These are phyloP conservation scores for Entamoeba nuttalli DNA, from an alignment of 208 protist species.

Conservation along the genomic window DNA sequence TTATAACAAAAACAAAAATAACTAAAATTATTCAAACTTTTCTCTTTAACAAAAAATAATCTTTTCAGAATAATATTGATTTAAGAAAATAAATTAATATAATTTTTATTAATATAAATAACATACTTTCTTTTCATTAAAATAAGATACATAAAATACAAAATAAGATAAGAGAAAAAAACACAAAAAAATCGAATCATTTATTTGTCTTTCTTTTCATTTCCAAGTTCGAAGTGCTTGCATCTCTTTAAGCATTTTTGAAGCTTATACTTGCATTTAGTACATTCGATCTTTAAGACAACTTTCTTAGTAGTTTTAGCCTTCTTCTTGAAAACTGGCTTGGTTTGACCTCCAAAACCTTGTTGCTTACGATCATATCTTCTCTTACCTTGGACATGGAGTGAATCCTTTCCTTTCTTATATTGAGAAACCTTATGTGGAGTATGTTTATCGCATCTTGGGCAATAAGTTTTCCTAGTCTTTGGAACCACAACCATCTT, in stretches of 20 bases:
- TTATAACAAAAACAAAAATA: no score
- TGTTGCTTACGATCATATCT: constrained; percentile 98
- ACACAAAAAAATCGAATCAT: background rate
- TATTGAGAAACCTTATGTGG: constrained; percentile 78
- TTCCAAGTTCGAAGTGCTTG: background rate
- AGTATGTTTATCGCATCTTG: constrained; percentile 67
- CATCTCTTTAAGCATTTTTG: background rate
- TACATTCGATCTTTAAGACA: constrained; percentile 6
- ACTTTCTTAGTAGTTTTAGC: constrained; percentile 33
- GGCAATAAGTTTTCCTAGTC: constrained; percentile 57
- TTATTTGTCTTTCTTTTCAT: background rate
- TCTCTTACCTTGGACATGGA: constrained; percentile 91
- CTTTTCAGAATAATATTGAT: no score
- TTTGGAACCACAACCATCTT: constrained; percentile 52
- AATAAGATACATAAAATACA: no score
- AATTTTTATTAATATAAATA: no score
- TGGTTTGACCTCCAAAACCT: constrained; percentile 99
- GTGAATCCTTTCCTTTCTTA: constrained; percentile 91
- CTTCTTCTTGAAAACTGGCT: constrained; percentile 99
- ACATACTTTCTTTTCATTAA: no score
- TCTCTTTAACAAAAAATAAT: no score
- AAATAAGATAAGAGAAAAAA: no score
- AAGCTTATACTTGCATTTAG: constrained; percentile 1
- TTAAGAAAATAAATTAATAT: no score
- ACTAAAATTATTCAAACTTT: no score